Base-by-base conservation (phyloP, 2,329 filamentous ascomycete genomes). In the Colletotrichum lupini region DNA sequence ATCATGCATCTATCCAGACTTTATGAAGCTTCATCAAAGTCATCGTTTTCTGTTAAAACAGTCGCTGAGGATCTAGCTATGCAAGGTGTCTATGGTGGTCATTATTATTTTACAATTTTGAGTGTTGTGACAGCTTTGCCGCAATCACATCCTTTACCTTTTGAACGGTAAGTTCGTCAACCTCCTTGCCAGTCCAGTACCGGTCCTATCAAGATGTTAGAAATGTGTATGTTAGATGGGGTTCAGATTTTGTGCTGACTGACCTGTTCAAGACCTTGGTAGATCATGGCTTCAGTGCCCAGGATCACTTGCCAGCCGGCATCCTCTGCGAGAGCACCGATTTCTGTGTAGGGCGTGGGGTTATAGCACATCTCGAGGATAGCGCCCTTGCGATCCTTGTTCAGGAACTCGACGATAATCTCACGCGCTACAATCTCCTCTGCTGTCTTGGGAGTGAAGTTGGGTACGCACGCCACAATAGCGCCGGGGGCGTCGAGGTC, bases 331-430 rank as follows among this genome's bases (percentile, higher is more conserved):
- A 95, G 77, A 56, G 86, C 87, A 1, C 89, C 90, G 61, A 95
- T 88, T 76, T 88, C 86, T 0, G 94, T 95, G 80, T 89, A 92
- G 0, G 92, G 92, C 3, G 87, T 85, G 0, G 94, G 94, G 79
- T 95, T 94, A 80, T 95, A 95, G 85, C 93, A 95, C 93, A 96
- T 95, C 81, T 95, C 93, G 73, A 95, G 81, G 69, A 95, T 89
- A 7, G 90, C 90, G 7, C 92, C 93, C 81, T 92, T 92, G 74
- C 88, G 82, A 35, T 85, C 79, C 80, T 85, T 85, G 37, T 74
- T 70, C 12, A 87, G 76, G 60, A 87, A 87, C 3, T 84, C 80
- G 77, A 90, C 86, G 0, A 88, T 81, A 0, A 94, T 86, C 1
- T 82, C 80, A 1, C 93, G 85, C 4, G 92, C 90, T 55, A 85